Evolutionary conservation across 1,284 basidiomycete genomes (phyloP), one percentile per base, ranked within the genome.

Genomic region (Uromyces viciae-fabae): DNA sequence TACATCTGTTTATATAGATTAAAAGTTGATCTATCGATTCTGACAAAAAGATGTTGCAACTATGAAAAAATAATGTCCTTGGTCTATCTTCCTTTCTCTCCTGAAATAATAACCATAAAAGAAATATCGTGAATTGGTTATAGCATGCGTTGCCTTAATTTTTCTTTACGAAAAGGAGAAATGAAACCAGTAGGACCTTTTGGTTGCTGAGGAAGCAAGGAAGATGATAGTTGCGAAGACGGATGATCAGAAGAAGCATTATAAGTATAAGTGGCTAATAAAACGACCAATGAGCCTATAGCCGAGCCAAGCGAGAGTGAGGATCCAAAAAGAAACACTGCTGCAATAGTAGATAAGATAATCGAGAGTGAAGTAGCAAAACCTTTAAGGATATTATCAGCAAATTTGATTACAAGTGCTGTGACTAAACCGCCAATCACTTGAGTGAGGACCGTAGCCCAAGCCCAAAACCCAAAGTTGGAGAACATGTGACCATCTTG

Each of bases 321-420:
- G 88, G 95, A 95, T 85, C 92, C 88, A 89, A 97, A 97, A 56
- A 97, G 90, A 11, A 90, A 90, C 78, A 96, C 92, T 4, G 92
- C 94, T 1, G 93, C 93, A 81, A 94, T 88, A 89, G 96, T 97
- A 69, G 94, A 95, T 83, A 98, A 90, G 84, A 98, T 91, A 86
- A 98, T 97, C 85, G 92, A 92, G 83, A 98, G 88, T 83, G 92
- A 93, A 4, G 95, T 96, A 17, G 95, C 95, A 85, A 98, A 98
- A 49, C 95, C 86, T 75, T 86, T 84, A 52, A 83, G 74, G 69
- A 66, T 88, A 83, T 88, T 87, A 85, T 88, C 87, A 25, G 86
- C 87, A 82, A 88, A 88, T 40, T 88, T 86, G 83, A 89, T 89
- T 66, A 89, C 88, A 78, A 89, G 83, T 15, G 95, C 94, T 0